phyloP scores from a whole-genome alignment of 768 basidiomycete species.

The Lyophyllum atratum region DNA sequence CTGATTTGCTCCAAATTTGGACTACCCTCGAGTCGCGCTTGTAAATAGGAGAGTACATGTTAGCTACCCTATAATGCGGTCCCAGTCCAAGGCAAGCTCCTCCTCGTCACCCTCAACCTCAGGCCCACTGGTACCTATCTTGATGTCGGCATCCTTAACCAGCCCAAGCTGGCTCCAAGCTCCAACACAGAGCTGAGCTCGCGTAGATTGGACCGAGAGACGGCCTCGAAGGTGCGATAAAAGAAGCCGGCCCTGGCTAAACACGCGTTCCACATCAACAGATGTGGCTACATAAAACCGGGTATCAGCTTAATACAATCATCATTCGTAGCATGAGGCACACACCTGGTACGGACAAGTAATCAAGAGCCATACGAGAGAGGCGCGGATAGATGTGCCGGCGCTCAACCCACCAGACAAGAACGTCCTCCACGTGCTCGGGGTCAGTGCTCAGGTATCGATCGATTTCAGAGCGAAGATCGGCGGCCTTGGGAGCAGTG shows the following conservation, averaged over 20 bases:
- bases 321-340: neutral
- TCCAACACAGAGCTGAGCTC: slow-evolving; percentile 5
- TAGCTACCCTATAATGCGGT: too few species aligned
- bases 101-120: too few species aligned
- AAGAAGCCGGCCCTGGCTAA: too few species aligned
- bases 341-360: slow-evolving; percentile 26
- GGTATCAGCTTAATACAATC: too few species aligned
- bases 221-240: slow-evolving; percentile 5
- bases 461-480: slow-evolving; percentile 15
- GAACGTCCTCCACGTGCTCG: slow-evolving; percentile 23
- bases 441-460: slow-evolving; percentile 28
- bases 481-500: neutral
- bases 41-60: too few species aligned
- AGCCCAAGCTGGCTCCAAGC: too few species aligned
- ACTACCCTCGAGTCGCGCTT: too few species aligned
- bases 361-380: slow-evolving; percentile 32
- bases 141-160: too few species aligned
- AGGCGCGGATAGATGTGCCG: too few species aligned
- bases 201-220: neutral
- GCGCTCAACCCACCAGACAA: slow-evolving; percentile 38
- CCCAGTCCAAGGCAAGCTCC: too few species aligned
- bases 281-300: neutral
- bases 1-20: too few species aligned
- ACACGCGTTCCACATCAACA: slow-evolving; percentile 11
- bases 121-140: too few species aligned